Percentiles rank a stretch among this genome's conserved stretches.
Conservation (phyloP, 2,329 filamentous ascomycete species). For the Neoscytalidium dimidiatum region DNA sequence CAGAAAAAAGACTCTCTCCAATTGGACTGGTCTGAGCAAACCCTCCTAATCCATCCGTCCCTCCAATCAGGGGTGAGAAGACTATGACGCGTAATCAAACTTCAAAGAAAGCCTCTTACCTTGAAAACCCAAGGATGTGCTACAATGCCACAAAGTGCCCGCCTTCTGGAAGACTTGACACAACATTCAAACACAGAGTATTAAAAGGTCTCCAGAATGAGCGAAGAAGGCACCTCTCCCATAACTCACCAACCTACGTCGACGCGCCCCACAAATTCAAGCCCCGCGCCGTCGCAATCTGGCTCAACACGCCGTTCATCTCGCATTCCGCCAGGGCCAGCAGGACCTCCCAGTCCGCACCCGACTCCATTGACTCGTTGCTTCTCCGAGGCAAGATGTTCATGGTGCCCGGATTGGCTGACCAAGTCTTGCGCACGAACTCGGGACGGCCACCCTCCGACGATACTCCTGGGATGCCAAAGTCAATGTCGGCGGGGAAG, state of each 20-base stretch:
- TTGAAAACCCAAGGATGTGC: too few species aligned
- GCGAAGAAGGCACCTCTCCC: too few species aligned
- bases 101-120: too few species aligned
- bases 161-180: too few species aligned
- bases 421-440: conserved; percentile 6
- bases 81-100: too few species aligned
- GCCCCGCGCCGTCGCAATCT: background rate
- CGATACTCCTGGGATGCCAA: background rate
- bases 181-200: too few species aligned
- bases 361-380: background rate
- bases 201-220: too few species aligned
- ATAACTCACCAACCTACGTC: background rate
- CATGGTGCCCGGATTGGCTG: background rate
- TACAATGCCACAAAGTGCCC: too few species aligned
- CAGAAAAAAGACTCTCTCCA: too few species aligned
- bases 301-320: background rate
- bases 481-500: background rate
- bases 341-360: background rate
- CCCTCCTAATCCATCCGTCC: too few species aligned
- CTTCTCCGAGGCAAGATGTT: background rate
- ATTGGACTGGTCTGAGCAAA: too few species aligned
- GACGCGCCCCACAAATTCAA: background rate
- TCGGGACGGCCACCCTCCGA: background rate
- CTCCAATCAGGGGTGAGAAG: too few species aligned
- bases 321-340: background rate